Base-by-base conservation (phyloP, 768 basidiomycete species). In the Suillus hirtellus region DNA sequence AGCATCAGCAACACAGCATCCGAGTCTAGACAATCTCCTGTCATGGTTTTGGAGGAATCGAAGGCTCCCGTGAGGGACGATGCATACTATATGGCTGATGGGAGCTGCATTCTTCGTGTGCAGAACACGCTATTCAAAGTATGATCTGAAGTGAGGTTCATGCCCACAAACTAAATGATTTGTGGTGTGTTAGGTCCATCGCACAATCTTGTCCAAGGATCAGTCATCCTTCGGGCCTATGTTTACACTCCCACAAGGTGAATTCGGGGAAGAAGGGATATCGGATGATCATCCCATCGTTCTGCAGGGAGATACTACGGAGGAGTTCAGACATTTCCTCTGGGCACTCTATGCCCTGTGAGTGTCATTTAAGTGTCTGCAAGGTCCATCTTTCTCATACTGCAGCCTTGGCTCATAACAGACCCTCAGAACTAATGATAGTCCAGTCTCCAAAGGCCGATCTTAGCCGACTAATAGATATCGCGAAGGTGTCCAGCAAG, bases 271-370 rank as follows among this genome's bases (percentile, higher is more conserved):
- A 1, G 89, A 92, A 68, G 91, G 91, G 4, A 72, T 69, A 17
- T 85, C 84, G 10, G 90, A 92, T 68, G 81, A 82, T 31, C 82
- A 84, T 63, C 90, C 91, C 1, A 83, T 93, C 42, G 65, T 84
- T 37, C 79, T 92, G 38, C 73, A 74, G 2, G 90, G 89, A 0
- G 88, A 92, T 64, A 84, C 83, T 0, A 80, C 82, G 10, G 74
- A 80, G 3, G 88, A 92, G 72, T 92, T 93, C 70, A 81, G 83
- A 56, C 82, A 88, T 70, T 89, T 93, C 68, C 80, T 93, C 38
- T 90, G 87, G 87, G 85, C 86, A 1, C 73, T 92, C n/a, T 92
- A 92, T 68, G 88, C 89, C 8, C 69, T 89, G 90, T 90, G 68
- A 75, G 89, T 72, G 44, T 63, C 60, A 61, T 11, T 21, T 21